A percentile compares a stretch with the other conserved stretches of the same genome.
Evolutionary conservation across 306 rosid genomes (phyloP).

Genomic region (cucumber (Cucumis sativus)): Cucumber_9930_V3 NC_026655.2:25947001-25947500

Average conservation of each 20-base stretch:
- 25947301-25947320: not conserved
- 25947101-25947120: not conserved
- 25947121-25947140: not conserved
- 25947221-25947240: not conserved
- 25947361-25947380: not conserved
- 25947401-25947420: not conserved
- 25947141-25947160: not conserved
- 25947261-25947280: not conserved
- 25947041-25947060: not conserved
- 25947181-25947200: not conserved
- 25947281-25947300: not conserved
- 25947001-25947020: not conserved
- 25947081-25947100: no score
- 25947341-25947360: not conserved
- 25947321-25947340: not conserved
- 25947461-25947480: no score
- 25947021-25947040: not conserved
- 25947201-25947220: not conserved
- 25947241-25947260: not conserved
- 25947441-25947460: no score
- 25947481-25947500: no score
- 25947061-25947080: no score
- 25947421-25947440: not conserved
- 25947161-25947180: not conserved
- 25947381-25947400: not conserved